Evolutionary conservation across 1,284 basidiomycete species (phyloP), one percentile per base, ranked within the genome.

Genomic region (Moesziomyces globuligerus): DNA sequence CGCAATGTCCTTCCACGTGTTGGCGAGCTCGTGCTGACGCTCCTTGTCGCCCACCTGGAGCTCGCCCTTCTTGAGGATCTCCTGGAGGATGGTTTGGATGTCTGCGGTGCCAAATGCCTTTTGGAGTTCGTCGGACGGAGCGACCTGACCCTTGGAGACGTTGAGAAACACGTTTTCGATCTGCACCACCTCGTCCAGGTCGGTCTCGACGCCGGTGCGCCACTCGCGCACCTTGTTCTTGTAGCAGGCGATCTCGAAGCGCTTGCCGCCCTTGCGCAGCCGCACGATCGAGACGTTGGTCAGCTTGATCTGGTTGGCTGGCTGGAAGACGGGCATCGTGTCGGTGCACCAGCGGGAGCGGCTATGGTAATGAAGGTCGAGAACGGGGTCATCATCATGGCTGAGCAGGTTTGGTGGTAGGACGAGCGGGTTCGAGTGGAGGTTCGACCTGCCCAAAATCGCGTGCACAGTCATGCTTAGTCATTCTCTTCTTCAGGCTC

Each of bases 161-260:
- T 98, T 98, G 48, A 89, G 87, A 83, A 98, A 99, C 48, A 99
- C 91, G 77, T 93, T 94, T 78, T 90, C 91, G 81, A 98, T 96
- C 84, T 99, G 96, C 23, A 98, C 87, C 25, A 99, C 93, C 79
- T 99, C 95, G 76, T 96, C 93, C 34, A 98, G 84, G 84, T 92
- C 91, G 36, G 90, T 94, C 86, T 98, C 95, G 21, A 95, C 91
- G 64, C 93, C 93, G 51, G 88, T 92, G 55, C 95, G 86, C 89
- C 91, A 98, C 84, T 97, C 94, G 74, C 94, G 91, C 20, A 98
- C 95, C 85, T 98, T 98, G 85, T 99, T 99, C 86, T 98, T 97
- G 86, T 98, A 98, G 84, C 94, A 98, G 44, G 95, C 95, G 75
- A 98, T 91, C 92, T 99, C 96, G 83, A 97, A 99, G 48, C 96